Conservation (phyloP, 202 grass and related monocot species). For the Setaria italica region DNA sequence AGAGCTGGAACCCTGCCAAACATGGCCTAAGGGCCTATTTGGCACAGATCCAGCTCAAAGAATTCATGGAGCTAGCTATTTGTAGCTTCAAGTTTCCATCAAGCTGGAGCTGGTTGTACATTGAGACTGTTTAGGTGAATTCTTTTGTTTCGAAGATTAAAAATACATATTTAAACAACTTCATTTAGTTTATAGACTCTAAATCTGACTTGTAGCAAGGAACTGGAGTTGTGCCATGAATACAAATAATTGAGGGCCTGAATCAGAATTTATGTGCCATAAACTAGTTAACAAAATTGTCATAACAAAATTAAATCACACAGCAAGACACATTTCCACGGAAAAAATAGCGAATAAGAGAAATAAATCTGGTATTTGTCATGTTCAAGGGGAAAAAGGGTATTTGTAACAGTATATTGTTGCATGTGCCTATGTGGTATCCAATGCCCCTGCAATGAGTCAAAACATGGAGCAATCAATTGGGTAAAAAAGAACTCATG, state of each 20-base stretch:
- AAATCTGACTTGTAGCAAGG: background rate
- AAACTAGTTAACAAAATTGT: slow-evolving; percentile 27
- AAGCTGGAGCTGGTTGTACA: background rate
- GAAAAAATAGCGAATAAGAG: background rate
- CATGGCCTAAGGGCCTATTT: background rate
- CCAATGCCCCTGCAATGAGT: background rate
- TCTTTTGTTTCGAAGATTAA: background rate
- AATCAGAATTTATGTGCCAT: slow-evolving; percentile 5
- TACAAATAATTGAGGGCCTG: slow-evolving; percentile 33
- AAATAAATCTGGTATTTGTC: background rate
- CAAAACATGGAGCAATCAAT: slow-evolving; percentile 33
- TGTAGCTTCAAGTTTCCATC: background rate
- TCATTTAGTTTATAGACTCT: background rate
- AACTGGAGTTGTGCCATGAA: slow-evolving; percentile 14
- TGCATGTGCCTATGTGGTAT: background rate
- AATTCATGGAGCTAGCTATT: background rate
- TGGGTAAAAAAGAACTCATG: slow-evolving; percentile 5
- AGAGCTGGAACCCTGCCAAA: background rate
- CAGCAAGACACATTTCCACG: background rate
- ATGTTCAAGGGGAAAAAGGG: background rate
- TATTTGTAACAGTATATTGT: slow-evolving; percentile 1
- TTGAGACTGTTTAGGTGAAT: background rate
- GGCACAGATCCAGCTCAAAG: background rate
- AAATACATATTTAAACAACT: background rate
- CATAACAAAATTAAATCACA: background rate